Evolutionary conservation across 352 stramenopile genomes (phyloP).

Genomic region (Phytophthora uliginosa): DNA sequence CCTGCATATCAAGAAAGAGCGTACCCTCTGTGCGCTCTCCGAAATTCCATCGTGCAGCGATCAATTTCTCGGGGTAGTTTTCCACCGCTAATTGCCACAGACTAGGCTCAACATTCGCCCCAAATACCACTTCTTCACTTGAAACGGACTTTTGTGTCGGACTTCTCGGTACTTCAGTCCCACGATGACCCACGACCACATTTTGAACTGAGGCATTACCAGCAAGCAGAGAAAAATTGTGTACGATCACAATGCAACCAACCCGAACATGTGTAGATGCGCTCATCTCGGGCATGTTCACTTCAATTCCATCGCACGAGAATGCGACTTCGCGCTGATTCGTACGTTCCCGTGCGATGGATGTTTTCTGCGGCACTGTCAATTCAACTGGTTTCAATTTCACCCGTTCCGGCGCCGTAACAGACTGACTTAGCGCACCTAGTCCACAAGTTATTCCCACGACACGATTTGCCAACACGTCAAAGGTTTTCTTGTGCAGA

Average conservation of each 20-base stretch:
- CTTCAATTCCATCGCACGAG: constrained; percentile 69
- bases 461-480: constrained; percentile 28
- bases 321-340: constrained; percentile 40
- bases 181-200: constrained; percentile 59
- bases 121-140: constrained; percentile 77
- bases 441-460: constrained; percentile 24
- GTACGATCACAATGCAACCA: constrained; percentile 46
- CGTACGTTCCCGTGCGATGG: background rate
- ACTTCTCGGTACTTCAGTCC: background rate
- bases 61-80: constrained; percentile 77
- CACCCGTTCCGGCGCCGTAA: constrained; percentile 1
- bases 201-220: constrained; percentile 73
- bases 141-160: constrained; percentile 8
- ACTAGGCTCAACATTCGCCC: constrained; percentile 67
- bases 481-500: constrained; percentile 35
- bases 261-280: constrained; percentile 70
- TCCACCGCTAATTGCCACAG: constrained; percentile 79
- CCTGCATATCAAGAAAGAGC: constrained; percentile 79
- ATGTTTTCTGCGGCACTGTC: background rate
- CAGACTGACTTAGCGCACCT: constrained; percentile 16
- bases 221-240: constrained; percentile 32
- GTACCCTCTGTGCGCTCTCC: constrained; percentile 43
- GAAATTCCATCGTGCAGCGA: constrained; percentile 69
- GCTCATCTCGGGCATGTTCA: constrained; percentile 39
- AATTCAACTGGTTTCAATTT: constrained; percentile 15